Evolutionary conservation across 495 filamentous ascomycete species (phyloP), one percentile per base, ranked within the genome.

Genomic region (Penicillium egyptiacum): DNA sequence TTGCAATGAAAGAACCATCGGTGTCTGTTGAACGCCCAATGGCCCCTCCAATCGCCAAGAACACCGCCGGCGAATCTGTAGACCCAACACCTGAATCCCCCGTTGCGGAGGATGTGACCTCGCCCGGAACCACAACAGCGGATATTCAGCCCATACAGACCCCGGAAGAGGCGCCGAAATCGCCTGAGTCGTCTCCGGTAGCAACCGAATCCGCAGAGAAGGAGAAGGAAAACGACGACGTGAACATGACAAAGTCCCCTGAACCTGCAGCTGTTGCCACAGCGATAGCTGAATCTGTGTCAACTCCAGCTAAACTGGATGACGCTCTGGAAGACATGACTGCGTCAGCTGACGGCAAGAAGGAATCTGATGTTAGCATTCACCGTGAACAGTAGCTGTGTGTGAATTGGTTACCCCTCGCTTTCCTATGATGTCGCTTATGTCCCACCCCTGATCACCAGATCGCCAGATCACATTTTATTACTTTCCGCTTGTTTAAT

Each of bases 31-130:
- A 72, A 28, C 23, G 59, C 7, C 23, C 72, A 52, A 67, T 63
- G 62, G 63, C 66, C 28, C 60, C 71, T 45, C 55, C 79, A 1
- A 63, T 85, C 4, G 80, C 72, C 50, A 80, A 79, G 50, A 85
- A 85, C 56, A 77, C 70, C n/a, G 80, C 83, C 11, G 83, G 82
- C 40, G 84, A 85, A 65, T 67, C 79, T 2, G 67, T 80, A 17
- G 72, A 76, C 54, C 69, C 75, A 20, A 46, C 31, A 6, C 55
- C 61, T 9, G 39, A 58, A 46, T 37, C 60, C 11, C 25, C 54
- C 28, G 26, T 25, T 19, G 55, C 23, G 20, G 51, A 50, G 14
- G 57, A 62, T 16, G 31, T 42, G 7, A 63, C 55, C 22, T 43
- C 56, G 17, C 40, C 61, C 17, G 33, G 19, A 39, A 56, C 47